phyloP scores from a whole-genome alignment of 768 basidiomycete genomes.

The Xanthoconium stramineum region DNA sequence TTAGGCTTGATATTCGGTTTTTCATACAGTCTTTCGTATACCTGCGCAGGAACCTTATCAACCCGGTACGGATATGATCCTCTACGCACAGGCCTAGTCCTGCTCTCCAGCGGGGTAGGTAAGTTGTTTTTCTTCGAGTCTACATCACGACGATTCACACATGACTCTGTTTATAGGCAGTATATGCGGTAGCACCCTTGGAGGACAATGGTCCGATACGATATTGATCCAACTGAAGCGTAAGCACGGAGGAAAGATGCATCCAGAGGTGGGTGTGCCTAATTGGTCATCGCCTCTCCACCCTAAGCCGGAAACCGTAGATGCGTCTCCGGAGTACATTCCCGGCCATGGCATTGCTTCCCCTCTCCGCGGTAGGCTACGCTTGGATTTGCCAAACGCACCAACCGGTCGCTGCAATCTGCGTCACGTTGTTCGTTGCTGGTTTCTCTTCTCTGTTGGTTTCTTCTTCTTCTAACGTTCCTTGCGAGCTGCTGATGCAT shows the following conservation, averaged over 20 bases:
- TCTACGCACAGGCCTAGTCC: conserved; percentile 70
- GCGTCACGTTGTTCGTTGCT: conserved; percentile 65
- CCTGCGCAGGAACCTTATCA: conserved; percentile 67
- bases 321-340: conserved; percentile 70
- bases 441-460: conserved; percentile 56
- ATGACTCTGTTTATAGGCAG: conserved; percentile 33
- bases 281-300: background rate
- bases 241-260: conserved; percentile 40
- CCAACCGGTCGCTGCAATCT: conserved; percentile 63
- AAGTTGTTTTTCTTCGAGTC: conserved; percentile 11
- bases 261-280: conserved; percentile 56
- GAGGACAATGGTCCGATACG: conserved; percentile 57
- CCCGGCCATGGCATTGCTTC: conserved; percentile 47
- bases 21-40: conserved; percentile 68
- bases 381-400: conserved; percentile 72
- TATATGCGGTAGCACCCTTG: conserved; percentile 52
- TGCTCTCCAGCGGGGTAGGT: conserved; percentile 75
- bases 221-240: conserved; percentile 40
- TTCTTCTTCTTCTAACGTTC: background rate
- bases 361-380: conserved; percentile 61
- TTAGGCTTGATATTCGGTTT: conserved; percentile 72
- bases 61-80: conserved; percentile 63
- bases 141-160: background rate
- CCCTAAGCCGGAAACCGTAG: conserved; percentile 33
- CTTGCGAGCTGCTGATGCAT: background rate